Evolutionary conservation across 1,139 yeast species (phyloP).

Genomic region (Debaryomyces sp.): DNA sequence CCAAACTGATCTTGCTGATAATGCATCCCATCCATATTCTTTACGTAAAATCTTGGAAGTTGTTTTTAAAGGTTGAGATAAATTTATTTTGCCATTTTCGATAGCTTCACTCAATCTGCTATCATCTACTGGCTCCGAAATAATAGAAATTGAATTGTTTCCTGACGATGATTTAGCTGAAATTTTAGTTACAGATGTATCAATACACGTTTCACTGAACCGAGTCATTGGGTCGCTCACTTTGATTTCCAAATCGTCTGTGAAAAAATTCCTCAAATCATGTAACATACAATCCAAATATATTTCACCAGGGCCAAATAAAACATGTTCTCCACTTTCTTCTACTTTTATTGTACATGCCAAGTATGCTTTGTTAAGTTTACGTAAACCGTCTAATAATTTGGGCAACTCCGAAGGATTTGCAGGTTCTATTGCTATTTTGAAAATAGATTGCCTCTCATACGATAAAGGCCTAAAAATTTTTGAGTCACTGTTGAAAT

Average conservation of each 20-base stretch:
- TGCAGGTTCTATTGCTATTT: slow-evolving; percentile 82
- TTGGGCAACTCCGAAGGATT: slow-evolving; percentile 79
- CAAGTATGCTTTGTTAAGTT: slow-evolving; percentile 63
- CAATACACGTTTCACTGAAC: slow-evolving; percentile 77
- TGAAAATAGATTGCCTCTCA: slow-evolving; percentile 62
- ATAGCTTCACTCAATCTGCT: slow-evolving; percentile 56
- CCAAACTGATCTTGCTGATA: slow-evolving; percentile 86
- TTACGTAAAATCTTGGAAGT: slow-evolving; percentile 59
- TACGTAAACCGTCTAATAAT: slow-evolving; percentile 67
- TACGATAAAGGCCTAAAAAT: slow-evolving; percentile 47
- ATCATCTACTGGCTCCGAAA: slow-evolving; percentile 75
- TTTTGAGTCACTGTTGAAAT: slow-evolving; percentile 7
- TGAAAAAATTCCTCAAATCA: slow-evolving; percentile 66
- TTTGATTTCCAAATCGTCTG: slow-evolving; percentile 67
- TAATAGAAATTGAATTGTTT: slow-evolving; percentile 62
- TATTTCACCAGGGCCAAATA: slow-evolving; percentile 85
- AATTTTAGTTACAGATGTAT: slow-evolving; percentile 68
- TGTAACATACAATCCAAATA: slow-evolving; percentile 83
- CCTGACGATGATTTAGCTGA: slow-evolving; percentile 56
- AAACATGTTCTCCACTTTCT: slow-evolving; percentile 85
- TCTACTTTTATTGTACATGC: slow-evolving; percentile 72
- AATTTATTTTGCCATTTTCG: slow-evolving; percentile 49
- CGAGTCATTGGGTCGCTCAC: slow-evolving; percentile 84
- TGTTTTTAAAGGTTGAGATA: slow-evolving; percentile 38
- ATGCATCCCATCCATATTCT: slow-evolving; percentile 76